phyloP scores from a whole-genome alignment of 345 rosid genomes.

The Leavenworthia alabamica region DNA sequence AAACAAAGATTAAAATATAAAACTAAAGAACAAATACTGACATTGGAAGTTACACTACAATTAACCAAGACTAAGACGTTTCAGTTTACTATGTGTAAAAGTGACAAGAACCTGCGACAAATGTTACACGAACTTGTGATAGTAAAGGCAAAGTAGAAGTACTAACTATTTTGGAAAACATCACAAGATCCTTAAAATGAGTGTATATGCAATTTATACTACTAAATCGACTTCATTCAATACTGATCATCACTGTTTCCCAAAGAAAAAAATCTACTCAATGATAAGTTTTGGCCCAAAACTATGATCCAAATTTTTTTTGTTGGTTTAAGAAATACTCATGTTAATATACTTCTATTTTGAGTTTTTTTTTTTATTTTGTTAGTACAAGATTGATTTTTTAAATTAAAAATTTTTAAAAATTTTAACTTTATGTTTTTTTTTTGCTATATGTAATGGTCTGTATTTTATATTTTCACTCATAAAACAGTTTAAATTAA shows the following conservation, averaged over 20 bases:
- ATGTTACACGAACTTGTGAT: constrained; percentile 8
- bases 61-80: background rate
- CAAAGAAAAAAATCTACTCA: background rate
- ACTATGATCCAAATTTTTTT: no score
- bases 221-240: background rate
- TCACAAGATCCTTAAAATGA: background rate
- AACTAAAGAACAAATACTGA: background rate
- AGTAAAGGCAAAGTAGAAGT: constrained; percentile 9
- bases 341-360: no score
- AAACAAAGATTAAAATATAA: background rate
- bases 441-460: no score
- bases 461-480: no score
- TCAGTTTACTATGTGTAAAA: background rate
- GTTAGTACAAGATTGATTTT: no score
- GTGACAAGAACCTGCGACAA: background rate
- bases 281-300: background rate
- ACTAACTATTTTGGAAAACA: background rate
- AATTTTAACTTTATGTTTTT: no score
- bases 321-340: background rate
- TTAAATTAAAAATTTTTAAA: no score
- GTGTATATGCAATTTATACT: background rate
- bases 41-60: background rate
- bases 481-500: no score
- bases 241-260: background rate
- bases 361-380: no score